Evolutionary conservation across 2,329 filamentous ascomycete genomes (phyloP).

Genomic region (Penicillium hordei): DNA sequence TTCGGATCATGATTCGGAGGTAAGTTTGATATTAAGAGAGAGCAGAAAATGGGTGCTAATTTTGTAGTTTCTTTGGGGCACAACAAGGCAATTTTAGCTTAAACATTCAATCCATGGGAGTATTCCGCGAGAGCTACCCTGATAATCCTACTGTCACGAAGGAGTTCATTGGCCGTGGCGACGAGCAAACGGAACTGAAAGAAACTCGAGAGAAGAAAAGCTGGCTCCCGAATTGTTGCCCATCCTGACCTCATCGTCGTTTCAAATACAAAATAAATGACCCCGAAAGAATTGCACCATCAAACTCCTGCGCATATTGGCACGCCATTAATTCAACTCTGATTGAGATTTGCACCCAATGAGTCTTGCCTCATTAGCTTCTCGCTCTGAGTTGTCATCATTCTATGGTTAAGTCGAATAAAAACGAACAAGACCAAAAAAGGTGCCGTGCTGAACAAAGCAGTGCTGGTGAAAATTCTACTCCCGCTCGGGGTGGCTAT

Average conservation of each 20-base stretch:
- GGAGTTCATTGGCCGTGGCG: not conserved
- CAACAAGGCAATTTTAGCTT: conserved; percentile 69
- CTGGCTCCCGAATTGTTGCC: not conserved
- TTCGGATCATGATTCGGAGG: conserved; percentile 82
- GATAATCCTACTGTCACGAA: conserved; percentile 8
- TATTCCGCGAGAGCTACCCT: conserved; percentile 13
- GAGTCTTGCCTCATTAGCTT: not conserved
- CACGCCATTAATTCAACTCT: not conserved
- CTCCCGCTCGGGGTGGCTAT: not conserved
- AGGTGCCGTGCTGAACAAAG: not conserved
- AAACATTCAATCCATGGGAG: conserved; percentile 53
- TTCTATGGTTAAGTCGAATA: not conserved
- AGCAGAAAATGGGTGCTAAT: not conserved
- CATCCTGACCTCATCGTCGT: not conserved
- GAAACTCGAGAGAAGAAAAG: not conserved
- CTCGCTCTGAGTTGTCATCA: not conserved
- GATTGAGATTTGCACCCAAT: not conserved
- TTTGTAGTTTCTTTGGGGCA: conserved; percentile 67
- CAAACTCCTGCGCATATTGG: not conserved
- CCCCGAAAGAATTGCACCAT: not conserved
- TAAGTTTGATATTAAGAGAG: conserved; percentile 38
- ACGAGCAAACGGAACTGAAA: not conserved
- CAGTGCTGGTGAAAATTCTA: not conserved
- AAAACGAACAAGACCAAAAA: not conserved
- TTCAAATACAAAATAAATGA: not conserved